A percentile compares a stretch with the other conserved stretches of the same genome.
These are phyloP conservation scores for Mortierella sp. DNA, from an alignment of 371 early-diverging fungal species.

Conservation along the genomic window DNA sequence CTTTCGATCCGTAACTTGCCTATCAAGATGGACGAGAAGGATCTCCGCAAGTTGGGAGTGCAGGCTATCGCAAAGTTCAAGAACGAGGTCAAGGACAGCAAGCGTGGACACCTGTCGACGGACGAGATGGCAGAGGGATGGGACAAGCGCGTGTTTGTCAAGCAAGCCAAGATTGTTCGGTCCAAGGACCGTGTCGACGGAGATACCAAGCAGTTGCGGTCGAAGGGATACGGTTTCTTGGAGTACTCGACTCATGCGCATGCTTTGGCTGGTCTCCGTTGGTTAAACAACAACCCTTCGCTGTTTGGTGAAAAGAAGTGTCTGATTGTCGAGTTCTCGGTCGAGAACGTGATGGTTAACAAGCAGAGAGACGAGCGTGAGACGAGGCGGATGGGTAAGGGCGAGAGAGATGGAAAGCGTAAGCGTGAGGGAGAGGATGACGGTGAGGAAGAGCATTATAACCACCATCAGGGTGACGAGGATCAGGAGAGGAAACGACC, in stretches of 20 bases:
- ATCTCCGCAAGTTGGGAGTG: slow-evolving; percentile 75
- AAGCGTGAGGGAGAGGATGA: slow-evolving; percentile 37
- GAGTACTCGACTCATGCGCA: slow-evolving; percentile 91
- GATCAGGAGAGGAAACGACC: slow-evolving; percentile 39
- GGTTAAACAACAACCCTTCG: slow-evolving; percentile 89
- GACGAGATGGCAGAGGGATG: slow-evolving; percentile 83
- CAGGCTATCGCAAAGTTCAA: slow-evolving; percentile 83
- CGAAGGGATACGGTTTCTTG: slow-evolving; percentile 95
- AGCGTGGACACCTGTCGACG: slow-evolving; percentile 76
- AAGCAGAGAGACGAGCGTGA: slow-evolving; percentile 75
- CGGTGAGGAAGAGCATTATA: slow-evolving; percentile 17
- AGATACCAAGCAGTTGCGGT: slow-evolving; percentile 72
- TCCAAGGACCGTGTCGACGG: slow-evolving; percentile 84
- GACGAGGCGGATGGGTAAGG: slow-evolving; percentile 29
- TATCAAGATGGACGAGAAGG: slow-evolving; percentile 77
- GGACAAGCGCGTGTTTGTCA: slow-evolving; percentile 75
- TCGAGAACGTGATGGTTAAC: slow-evolving; percentile 90
- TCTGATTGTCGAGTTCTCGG: slow-evolving; percentile 90
- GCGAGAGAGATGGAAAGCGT: slow-evolving; percentile 25
- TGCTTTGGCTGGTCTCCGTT: slow-evolving; percentile 92
- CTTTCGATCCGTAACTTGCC: slow-evolving; percentile 90
- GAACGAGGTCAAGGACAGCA: slow-evolving; percentile 79
- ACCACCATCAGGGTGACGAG: slow-evolving; percentile 18
- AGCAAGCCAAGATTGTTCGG: slow-evolving; percentile 89
- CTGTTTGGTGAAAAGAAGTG: slow-evolving; percentile 73